phyloP scores from a whole-genome alignment of 2,329 filamentous ascomycete species.

The Fusarium coffeatum region DNA sequence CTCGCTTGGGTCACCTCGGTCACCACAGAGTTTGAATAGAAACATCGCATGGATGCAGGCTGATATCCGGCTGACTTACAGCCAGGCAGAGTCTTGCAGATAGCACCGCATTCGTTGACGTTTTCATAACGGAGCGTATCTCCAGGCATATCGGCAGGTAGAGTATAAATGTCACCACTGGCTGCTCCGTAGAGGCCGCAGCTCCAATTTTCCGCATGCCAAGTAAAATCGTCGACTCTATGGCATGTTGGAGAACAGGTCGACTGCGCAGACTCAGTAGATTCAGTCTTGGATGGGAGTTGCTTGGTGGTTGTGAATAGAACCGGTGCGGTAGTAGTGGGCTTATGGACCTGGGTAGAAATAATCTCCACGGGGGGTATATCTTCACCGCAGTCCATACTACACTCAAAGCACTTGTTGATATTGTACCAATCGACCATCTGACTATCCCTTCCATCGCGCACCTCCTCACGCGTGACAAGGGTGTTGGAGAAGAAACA shows the following conservation, averaged over 20 bases:
- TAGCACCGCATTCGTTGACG: background rate
- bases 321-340: background rate
- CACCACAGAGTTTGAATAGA: background rate
- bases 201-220: background rate
- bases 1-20: background rate
- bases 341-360: background rate
- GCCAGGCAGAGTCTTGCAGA: background rate
- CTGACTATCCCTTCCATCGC: background rate
- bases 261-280: background rate
- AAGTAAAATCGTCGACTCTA: background rate
- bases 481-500: slow-evolving; percentile 11
- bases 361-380: background rate
- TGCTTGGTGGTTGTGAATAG: background rate
- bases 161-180: background rate
- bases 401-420: background rate
- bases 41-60: background rate
- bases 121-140: background rate
- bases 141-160: background rate
- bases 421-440: slow-evolving; percentile 4
- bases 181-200: background rate
- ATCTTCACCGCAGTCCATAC: background rate
- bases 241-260: background rate
- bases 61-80: background rate
- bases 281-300: background rate
- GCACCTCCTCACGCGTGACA: background rate